Conservation (phyloP, 2,329 filamentous ascomycete genomes). For the Aspergillus pseudoglaucus region DNA sequence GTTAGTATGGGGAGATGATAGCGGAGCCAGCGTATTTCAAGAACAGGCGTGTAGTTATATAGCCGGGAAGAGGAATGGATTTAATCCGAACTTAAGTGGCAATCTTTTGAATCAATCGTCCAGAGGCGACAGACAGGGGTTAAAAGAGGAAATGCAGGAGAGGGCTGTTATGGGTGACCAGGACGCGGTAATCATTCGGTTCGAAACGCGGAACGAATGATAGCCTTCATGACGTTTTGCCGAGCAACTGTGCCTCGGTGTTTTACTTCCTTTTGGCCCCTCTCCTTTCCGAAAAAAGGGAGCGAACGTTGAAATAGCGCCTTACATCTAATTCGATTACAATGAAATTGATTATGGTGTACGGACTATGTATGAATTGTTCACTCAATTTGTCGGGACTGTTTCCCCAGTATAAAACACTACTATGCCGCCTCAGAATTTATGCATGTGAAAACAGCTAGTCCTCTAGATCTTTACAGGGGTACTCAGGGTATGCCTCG, state of each 20-base stretch:
- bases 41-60: too few relatives aligned
- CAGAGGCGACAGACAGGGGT: neutral
- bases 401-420: too few relatives aligned
- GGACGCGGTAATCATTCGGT: slow-evolving; percentile 26
- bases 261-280: slow-evolving; percentile 10
- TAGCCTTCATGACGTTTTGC: slow-evolving; percentile 30
- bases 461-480: too few relatives aligned
- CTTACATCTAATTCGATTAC: too few relatives aligned
- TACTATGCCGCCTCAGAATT: too few relatives aligned
- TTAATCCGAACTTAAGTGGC: neutral
- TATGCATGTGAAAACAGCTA: too few relatives aligned
- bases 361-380: too few relatives aligned
- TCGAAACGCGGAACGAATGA: slow-evolving; percentile 13
- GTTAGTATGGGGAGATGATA: neutral
- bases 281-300: slow-evolving; percentile 6
- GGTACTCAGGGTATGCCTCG: neutral
- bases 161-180: neutral
- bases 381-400: too few relatives aligned
- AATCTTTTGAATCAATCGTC: neutral
- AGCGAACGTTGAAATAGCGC: too few relatives aligned
- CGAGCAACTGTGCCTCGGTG: slow-evolving; percentile 29
- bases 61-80: neutral
- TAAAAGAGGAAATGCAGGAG: slow-evolving; percentile 2
- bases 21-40: neutral
- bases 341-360: too few relatives aligned